Conservation (phyloP, 2,329 filamentous ascomycete genomes). For the Simplicillium sp. region DNA sequence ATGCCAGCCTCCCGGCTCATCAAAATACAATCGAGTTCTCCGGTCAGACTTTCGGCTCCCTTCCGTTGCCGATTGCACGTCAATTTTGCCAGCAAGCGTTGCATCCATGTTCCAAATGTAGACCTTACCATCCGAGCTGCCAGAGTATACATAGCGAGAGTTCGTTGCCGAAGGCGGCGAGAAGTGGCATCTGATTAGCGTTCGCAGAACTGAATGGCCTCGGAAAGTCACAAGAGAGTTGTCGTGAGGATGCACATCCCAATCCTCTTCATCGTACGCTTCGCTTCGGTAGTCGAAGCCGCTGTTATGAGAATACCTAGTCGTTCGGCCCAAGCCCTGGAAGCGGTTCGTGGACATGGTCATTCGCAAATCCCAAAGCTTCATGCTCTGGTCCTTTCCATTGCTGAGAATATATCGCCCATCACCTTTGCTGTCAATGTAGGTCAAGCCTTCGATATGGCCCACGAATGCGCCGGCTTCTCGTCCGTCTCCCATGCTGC, state of each 20-base stretch:
- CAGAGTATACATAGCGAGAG: slow-evolving; percentile 86
- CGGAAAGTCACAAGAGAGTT: slow-evolving; percentile 91
- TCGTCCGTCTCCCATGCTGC: slow-evolving; percentile 80
- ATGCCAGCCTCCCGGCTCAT: slow-evolving; percentile 53
- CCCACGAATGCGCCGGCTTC: slow-evolving; percentile 58
- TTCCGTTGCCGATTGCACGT: slow-evolving; percentile 64
- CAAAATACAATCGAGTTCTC: slow-evolving; percentile 44
- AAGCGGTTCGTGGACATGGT: slow-evolving; percentile 68
- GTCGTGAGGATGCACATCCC: slow-evolving; percentile 60
- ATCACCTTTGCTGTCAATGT: slow-evolving; percentile 62
- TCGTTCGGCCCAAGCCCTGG: slow-evolving; percentile 42
- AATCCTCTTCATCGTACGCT: slow-evolving; percentile 54
- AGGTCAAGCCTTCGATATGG: slow-evolving; percentile 57
- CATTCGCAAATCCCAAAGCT: slow-evolving; percentile 90
- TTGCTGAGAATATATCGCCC: slow-evolving; percentile 84
- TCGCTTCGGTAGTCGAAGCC: slow-evolving; percentile 69
- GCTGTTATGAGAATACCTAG: slow-evolving; percentile 38
- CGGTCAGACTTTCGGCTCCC: slow-evolving; percentile 48
- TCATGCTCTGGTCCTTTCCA: slow-evolving; percentile 93
- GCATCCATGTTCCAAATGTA: slow-evolving; percentile 93
- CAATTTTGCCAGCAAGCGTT: slow-evolving; percentile 66
- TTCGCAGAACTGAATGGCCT: slow-evolving; percentile 80
- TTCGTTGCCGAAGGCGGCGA: slow-evolving; percentile 79
- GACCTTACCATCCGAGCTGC: slow-evolving; percentile 80
- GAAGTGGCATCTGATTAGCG: slow-evolving; percentile 91